Conservation (phyloP, 2,329 filamentous ascomycete genomes). For the Sporothrix luriei region DNA sequence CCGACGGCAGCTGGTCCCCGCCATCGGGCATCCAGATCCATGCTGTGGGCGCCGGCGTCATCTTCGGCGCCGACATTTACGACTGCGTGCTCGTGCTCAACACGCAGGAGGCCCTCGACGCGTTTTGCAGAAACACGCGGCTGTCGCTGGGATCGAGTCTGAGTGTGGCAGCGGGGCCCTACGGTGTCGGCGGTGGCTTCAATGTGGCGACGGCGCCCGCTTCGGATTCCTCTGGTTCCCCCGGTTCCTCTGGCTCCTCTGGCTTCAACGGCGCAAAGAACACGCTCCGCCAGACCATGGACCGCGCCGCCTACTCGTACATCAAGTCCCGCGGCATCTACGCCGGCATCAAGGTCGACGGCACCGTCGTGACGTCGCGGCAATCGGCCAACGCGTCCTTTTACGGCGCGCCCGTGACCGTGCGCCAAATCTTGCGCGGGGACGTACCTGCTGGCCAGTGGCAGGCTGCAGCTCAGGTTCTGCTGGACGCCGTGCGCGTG, state of each 20-base stretch:
- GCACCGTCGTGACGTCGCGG: constrained; percentile 81
- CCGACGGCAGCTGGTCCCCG: constrained; percentile 68
- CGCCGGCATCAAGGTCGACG: constrained; percentile 82
- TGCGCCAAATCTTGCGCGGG: constrained; percentile 53
- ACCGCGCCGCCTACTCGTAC: constrained; percentile 55
- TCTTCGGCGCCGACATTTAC: constrained; percentile 83
- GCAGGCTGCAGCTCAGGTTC: constrained; percentile 42
- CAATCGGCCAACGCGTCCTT: constrained; percentile 87
- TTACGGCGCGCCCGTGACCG: constrained; percentile 65
- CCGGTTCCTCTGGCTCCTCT: no score
- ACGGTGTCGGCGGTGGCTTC: constrained; percentile 65
- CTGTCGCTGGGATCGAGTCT: constrained; percentile 78
- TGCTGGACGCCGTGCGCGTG: constrained; percentile 45
- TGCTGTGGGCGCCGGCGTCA: constrained; percentile 75
- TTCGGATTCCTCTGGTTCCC: no score
- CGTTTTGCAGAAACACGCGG: constrained; percentile 69
- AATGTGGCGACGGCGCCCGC: constrained; percentile 34
- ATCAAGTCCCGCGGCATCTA: constrained; percentile 89
- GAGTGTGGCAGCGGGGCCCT: constrained; percentile 69
- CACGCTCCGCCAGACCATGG: constrained; percentile 14
- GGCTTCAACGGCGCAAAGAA: neutral
- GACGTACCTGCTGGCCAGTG: constrained; percentile 45
- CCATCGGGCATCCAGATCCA: constrained; percentile 80
- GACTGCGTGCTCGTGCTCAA: constrained; percentile 89
- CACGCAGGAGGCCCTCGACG: constrained; percentile 70